Percentiles rank a stretch among this genome's conserved stretches.
Evolutionary conservation across 257 asterid species (phyloP).

Genomic region (Catharanthus roseus): DNA sequence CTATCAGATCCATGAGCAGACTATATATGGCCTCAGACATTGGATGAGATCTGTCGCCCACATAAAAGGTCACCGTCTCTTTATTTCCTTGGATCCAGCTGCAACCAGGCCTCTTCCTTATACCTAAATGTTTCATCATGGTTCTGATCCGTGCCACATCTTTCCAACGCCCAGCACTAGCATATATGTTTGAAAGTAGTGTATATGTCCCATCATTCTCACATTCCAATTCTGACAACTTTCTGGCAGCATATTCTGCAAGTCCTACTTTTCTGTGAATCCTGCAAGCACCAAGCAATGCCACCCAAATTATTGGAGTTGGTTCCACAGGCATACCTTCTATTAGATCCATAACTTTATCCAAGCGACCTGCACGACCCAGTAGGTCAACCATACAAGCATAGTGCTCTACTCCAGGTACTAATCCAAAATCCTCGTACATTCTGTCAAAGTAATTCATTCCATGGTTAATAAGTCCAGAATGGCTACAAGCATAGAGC

Average conservation of each 20-base stretch:
- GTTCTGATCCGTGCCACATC: slow-evolving; percentile 68
- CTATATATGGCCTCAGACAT: slow-evolving; percentile 54
- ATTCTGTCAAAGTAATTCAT: slow-evolving; percentile 57
- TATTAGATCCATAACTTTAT: slow-evolving; percentile 59
- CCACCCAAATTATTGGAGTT: slow-evolving; percentile 61
- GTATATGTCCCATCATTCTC: slow-evolving; percentile 85
- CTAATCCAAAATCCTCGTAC: slow-evolving; percentile 42
- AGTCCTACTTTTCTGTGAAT: slow-evolving; percentile 79
- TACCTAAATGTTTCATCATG: slow-evolving; percentile 67
- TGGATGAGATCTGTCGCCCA: slow-evolving; percentile 77
- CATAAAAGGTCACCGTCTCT: slow-evolving; percentile 61
- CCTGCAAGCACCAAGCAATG: slow-evolving; percentile 79
- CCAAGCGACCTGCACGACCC: slow-evolving; percentile 82
- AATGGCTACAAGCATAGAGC: slow-evolving; percentile 88
- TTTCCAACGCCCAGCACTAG: slow-evolving; percentile 76
- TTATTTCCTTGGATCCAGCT: slow-evolving; percentile 92
- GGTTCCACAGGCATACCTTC: slow-evolving; percentile 68
- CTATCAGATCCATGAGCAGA: slow-evolving; percentile 51
- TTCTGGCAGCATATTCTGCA: slow-evolving; percentile 56
- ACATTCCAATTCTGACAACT: slow-evolving; percentile 51
- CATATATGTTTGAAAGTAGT: slow-evolving; percentile 77
- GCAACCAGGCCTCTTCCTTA: slow-evolving; percentile 83
- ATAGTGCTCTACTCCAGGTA: no score
- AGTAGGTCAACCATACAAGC: slow-evolving; percentile 55
- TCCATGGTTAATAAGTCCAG: slow-evolving; percentile 73